phyloP scores from a whole-genome alignment of 768 basidiomycete genomes.

The Lactarius tabidus region DNA sequence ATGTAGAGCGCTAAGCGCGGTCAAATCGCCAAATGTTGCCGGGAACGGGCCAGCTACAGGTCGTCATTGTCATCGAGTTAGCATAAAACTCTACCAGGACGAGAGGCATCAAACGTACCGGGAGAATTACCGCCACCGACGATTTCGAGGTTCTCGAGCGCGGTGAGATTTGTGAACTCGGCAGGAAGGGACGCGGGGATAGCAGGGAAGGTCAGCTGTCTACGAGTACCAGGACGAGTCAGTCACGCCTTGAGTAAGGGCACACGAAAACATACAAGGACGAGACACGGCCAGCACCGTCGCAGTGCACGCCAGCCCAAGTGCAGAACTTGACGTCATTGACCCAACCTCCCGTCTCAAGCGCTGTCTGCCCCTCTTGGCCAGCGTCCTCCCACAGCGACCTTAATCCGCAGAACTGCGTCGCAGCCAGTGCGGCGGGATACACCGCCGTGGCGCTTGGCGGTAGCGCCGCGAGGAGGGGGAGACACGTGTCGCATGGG shows the following conservation, averaged over 20 bases:
- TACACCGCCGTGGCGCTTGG: constrained; percentile 29
- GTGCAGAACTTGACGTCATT: constrained; percentile 43
- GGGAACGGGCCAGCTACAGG: constrained; percentile 41
- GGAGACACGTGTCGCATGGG: constrained; percentile 45
- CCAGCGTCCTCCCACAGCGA: constrained; percentile 41
- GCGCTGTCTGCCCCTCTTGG: constrained; percentile 36
- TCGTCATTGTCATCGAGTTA: not conserved
- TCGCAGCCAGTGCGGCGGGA: constrained; percentile 35
- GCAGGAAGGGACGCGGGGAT: constrained; percentile 43
- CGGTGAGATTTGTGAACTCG: constrained; percentile 39
- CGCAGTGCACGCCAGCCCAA: constrained; percentile 46
- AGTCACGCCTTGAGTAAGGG: not conserved
- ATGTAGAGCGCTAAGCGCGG: constrained; percentile 38
- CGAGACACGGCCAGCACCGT: constrained; percentile 38
- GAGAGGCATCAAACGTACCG: constrained; percentile 31
- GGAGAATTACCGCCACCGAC: constrained; percentile 42
- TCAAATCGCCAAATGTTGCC: constrained; percentile 36
- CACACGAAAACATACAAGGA: constrained; percentile 37
- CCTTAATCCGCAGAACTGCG: constrained; percentile 48
- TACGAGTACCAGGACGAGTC: constrained; percentile 23
- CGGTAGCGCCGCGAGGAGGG: constrained; percentile 39
- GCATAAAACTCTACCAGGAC: not conserved
- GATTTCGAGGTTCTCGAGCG: constrained; percentile 38
- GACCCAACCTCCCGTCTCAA: constrained; percentile 44
- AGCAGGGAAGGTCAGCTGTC: constrained; percentile 42